These are phyloP conservation scores for Lactifluus pinguis DNA, from an alignment of 768 basidiomycete genomes.

Conservation along the genomic window DNA sequence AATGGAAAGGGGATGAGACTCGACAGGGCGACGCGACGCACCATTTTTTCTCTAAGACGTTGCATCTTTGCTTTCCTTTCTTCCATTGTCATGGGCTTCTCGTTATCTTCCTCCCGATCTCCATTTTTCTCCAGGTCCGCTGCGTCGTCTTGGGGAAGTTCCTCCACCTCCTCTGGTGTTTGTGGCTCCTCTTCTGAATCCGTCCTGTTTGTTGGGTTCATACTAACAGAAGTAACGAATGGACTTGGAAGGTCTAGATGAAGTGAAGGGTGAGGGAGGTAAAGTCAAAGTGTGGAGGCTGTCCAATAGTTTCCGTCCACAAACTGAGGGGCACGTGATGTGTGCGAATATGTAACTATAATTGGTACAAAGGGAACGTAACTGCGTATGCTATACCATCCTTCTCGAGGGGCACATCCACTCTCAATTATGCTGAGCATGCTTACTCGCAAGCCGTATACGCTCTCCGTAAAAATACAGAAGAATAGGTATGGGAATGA, in stretches of 20 bases:
- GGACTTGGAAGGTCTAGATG: background rate
- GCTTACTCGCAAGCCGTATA: constrained; percentile 16
- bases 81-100: constrained; percentile 15
- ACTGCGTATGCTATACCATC: background rate
- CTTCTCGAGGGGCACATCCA: background rate
- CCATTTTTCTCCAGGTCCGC: background rate
- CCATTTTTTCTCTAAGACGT: constrained; percentile 15
- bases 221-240: background rate
- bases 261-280: background rate
- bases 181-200: background rate
- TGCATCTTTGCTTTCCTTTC: constrained; percentile 17
- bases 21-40: background rate
- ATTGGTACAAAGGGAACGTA: too few relatives aligned
- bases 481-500: constrained; percentile 23
- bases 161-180: constrained; percentile 3
- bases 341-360: background rate
- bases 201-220: background rate
- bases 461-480: constrained; percentile 16
- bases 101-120: background rate
- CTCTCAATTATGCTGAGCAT: constrained; percentile 16
- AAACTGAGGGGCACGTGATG: background rate
- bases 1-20: background rate
- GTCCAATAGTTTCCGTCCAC: too few relatives aligned
- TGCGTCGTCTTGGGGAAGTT: background rate
- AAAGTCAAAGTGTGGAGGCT: background rate